Evolutionary conservation across 1,284 basidiomycete genomes (phyloP).

Genomic region (Puccinia hordei): DNA sequence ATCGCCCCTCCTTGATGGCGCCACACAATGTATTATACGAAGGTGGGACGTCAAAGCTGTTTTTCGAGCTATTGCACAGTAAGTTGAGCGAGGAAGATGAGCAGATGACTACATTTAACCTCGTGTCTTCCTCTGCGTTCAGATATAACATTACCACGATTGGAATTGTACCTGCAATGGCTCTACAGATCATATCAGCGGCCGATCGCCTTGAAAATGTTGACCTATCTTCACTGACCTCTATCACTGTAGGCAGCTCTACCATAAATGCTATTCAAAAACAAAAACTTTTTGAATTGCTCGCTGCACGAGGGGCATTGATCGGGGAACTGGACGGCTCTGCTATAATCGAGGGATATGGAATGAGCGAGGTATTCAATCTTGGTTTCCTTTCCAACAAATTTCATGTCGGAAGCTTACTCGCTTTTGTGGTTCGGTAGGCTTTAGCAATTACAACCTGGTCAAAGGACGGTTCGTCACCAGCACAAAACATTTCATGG

Average conservation of each 20-base stretch:
- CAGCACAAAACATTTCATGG: background rate
- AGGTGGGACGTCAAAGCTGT: conserved; percentile 14
- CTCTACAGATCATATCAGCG: conserved; percentile 30
- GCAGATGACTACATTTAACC: background rate
- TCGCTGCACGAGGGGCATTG: conserved; percentile 10
- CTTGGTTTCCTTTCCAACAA: background rate
- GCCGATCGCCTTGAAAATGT: conserved; percentile 7
- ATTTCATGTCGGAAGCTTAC: background rate
- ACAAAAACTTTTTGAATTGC: conserved; percentile 15
- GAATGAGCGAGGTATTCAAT: conserved; percentile 37
- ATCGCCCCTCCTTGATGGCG: background rate
- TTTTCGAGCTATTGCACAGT: conserved; percentile 25
- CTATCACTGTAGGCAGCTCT: conserved; percentile 18
- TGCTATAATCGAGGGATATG: conserved; percentile 31
- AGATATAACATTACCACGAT: conserved; percentile 30
- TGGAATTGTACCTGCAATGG: conserved; percentile 30
- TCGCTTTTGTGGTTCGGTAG: background rate
- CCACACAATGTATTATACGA: conserved; percentile 17
- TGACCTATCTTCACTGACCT: conserved; percentile 24
- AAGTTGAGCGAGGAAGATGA: background rate
- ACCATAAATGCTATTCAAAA: conserved; percentile 11
- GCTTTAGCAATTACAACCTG: conserved; percentile 21
- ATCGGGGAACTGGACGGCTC: conserved; percentile 15
- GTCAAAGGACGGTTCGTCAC: conserved; percentile 15
- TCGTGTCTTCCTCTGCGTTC: background rate